Evolutionary conservation across 176 grass and related monocot genomes (phyloP), one percentile per base, ranked within the genome.

Genomic region (Triticum turgidum): DNA sequence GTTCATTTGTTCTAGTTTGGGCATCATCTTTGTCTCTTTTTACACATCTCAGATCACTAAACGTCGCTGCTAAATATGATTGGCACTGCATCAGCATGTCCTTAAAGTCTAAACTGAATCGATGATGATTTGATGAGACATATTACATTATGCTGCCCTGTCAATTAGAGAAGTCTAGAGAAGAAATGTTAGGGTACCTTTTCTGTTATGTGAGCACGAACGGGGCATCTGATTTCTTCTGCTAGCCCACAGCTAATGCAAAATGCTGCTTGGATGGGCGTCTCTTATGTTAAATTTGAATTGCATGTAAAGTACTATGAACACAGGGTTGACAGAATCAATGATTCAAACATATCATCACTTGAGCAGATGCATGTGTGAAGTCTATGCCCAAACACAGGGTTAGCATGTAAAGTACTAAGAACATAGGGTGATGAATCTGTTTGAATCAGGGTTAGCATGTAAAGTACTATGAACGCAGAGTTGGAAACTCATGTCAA

Each of bases 91-190:
- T 76, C 58, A 76, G 13, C 82, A 17, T 75, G 54, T 10, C 17
- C 68, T 64, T 74, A 83, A 77, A 64, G 42, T 84, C 52, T 78
- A 77, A 76, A 84, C 64, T 6, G 66, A 65, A 17, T 70, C 29
- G 17, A 32, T 30, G 72, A 54, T 52, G 45, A 52, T 76, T 52
- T 76, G 24, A 54, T 18, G 47, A 18, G 73, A 76, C 25, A 54
- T 15, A 75, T 52, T 76, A 52, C 8, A 11, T 30, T 32, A 52
- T 30, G 73, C 44, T 12, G 4, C 8, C 45, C 71, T 51, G 72
- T 8, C 72, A 75, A 37, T 37, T 75, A 29, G 72, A 75, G 22
- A 75, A 75, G 24, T 51, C 1, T 51, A 49, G 72, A 75, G 51
- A 30, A 75, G 14, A 75, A 59, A 7, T 21, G 15, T 47, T 30